Percentiles rank a stretch among this genome's conserved stretches.
phyloP scores from a whole-genome alignment of 306 rosid species.

The Lathyrus oleraceus region DNA sequence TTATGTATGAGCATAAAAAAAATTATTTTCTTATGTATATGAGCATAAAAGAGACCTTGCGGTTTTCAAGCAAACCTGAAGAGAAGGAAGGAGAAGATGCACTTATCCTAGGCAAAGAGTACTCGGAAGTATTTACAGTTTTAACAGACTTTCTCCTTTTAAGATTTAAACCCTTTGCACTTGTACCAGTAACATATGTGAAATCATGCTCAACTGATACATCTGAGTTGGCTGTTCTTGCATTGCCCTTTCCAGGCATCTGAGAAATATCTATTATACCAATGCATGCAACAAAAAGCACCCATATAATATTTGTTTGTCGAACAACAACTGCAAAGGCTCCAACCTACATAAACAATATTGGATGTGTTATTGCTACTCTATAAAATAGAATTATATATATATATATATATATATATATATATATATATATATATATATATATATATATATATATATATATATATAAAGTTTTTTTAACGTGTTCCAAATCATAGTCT shows the following conservation, averaged over 20 bases:
- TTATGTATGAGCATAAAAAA: conserved; percentile 8
- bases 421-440: too few species aligned
- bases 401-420: too few species aligned
- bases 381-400: background rate
- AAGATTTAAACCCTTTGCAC: conserved; percentile 41
- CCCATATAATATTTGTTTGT: conserved; percentile 90
- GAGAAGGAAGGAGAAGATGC: conserved; percentile 35
- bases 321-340: conserved; percentile 75
- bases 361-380: conserved; percentile 9
- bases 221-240: conserved; percentile 40
- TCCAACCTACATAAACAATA: conserved; percentile 59
- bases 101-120: conserved; percentile 22
- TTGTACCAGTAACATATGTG: conserved; percentile 32
- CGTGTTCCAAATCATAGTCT: too few species aligned
- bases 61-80: conserved; percentile 53
- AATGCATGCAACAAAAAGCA: conserved; percentile 77
- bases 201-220: conserved; percentile 31
- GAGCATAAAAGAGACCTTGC: conserved; percentile 16
- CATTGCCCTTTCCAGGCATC: conserved; percentile 34
- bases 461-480: too few species aligned
- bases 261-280: conserved; percentile 62
- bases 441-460: too few species aligned
- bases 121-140: conserved; percentile 32
- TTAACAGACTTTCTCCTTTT: conserved; percentile 58
- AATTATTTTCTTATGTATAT: conserved; percentile 2